Percentiles rank a stretch among this genome's conserved stretches.
Conservation (phyloP, 306 rosid genomes). For the Vachellia pachyceras region DNA sequence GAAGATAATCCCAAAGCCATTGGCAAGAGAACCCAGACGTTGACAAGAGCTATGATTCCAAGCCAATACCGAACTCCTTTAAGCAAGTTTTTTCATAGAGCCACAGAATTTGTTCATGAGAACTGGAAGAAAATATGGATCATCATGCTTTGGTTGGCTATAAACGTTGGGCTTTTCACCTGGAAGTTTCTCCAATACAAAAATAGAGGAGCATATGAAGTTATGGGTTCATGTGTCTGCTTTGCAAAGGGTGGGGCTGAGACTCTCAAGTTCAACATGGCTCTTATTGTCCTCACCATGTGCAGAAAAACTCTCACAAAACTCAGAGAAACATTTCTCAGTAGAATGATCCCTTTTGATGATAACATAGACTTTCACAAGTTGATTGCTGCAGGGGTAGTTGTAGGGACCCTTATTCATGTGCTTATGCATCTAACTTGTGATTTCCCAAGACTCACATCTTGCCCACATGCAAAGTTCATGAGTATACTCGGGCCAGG, state of each 20-base stretch:
- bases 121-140: slow-evolving; percentile 89
- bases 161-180: slow-evolving; percentile 57
- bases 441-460: slow-evolving; percentile 73
- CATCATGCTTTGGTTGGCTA: slow-evolving; percentile 54
- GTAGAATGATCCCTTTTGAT: slow-evolving; percentile 75
- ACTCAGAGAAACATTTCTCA: slow-evolving; percentile 67
- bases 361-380: slow-evolving; percentile 91
- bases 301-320: slow-evolving; percentile 83
- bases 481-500: slow-evolving; percentile 53
- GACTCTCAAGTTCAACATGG: slow-evolving; percentile 95
- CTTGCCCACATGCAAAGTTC: slow-evolving; percentile 53
- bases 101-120: slow-evolving; percentile 49
- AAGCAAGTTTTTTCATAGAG: slow-evolving; percentile 37
- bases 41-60: slow-evolving; percentile 78
- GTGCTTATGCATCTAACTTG: slow-evolving; percentile 61
- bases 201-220: slow-evolving; percentile 47
- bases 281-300: slow-evolving; percentile 79
- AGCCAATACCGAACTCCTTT: slow-evolving; percentile 65
- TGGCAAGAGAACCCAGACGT: slow-evolving; percentile 38
- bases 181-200: slow-evolving; percentile 77
- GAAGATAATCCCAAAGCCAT: slow-evolving; percentile 50
- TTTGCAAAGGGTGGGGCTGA: slow-evolving; percentile 94
- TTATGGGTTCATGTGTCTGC: slow-evolving; percentile 90
- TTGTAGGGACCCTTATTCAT: slow-evolving; percentile 62
- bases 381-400: slow-evolving; percentile 61